Conservation (phyloP, 2,329 filamentous ascomycete species). For the Pyrenochaeta sp. region DNA sequence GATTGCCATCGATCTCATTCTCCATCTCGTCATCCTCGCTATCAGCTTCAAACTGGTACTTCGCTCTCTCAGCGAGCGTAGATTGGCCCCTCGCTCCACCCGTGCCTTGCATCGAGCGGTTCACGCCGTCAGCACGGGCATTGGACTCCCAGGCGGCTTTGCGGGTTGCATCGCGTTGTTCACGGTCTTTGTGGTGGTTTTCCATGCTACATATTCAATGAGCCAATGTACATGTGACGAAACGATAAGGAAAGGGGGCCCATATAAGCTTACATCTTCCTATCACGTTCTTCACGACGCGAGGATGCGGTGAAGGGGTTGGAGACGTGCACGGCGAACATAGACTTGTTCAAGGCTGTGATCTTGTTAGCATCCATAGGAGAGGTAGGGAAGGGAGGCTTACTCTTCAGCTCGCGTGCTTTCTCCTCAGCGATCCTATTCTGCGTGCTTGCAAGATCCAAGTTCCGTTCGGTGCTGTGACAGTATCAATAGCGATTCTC, state of each 20-base stretch:
- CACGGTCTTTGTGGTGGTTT: constrained; percentile 67
- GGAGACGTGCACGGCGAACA: constrained; percentile 83
- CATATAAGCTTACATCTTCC: constrained; percentile 63
- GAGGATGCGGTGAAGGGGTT: constrained; percentile 69
- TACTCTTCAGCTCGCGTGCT: constrained; percentile 78
- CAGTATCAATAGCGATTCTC: constrained; percentile 41
- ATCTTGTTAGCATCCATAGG: background rate
- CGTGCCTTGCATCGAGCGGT: constrained; percentile 22
- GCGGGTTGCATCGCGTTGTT: constrained; percentile 64
- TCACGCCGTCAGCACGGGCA: constrained; percentile 34
- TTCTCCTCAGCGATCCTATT: constrained; percentile 82
- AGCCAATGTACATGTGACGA: background rate
- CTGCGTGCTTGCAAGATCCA: constrained; percentile 81
- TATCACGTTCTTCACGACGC: constrained; percentile 61
- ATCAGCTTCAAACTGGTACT: constrained; percentile 48
- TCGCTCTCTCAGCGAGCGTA: constrained; percentile 44
- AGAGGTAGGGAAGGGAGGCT: background rate
- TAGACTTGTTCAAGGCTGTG: constrained; percentile 76
- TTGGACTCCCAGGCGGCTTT: constrained; percentile 57
- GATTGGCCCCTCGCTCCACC: constrained; percentile 24
- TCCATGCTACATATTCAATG: constrained; percentile 70
- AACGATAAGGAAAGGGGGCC: no score
- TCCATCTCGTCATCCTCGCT: constrained; percentile 71
- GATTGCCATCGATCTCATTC: constrained; percentile 51
- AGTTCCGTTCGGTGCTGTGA: constrained; percentile 68